Percentiles rank a stretch among this genome's conserved stretches.
Evolutionary conservation across 139 green algal species (phyloP).

Genomic region (Chlamydomonas sphaeroides): DNA sequence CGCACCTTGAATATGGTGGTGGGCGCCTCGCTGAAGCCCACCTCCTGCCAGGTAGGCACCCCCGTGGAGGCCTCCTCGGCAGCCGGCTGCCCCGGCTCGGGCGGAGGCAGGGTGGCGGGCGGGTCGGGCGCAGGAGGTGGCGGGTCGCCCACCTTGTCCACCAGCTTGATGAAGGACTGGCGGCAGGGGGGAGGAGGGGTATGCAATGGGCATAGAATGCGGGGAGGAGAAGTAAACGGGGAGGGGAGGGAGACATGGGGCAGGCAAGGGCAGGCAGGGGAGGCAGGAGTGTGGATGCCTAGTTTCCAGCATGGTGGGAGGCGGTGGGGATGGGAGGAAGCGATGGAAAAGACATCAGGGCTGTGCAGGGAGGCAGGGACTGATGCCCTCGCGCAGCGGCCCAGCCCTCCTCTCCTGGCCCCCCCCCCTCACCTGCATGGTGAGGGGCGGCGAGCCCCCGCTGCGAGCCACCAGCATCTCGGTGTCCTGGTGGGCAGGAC

Average conservation of each 20-base stretch:
- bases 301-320: too few relatives aligned
- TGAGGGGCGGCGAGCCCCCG: conserved; percentile 69
- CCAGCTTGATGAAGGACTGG: conserved; percentile 77
- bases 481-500: conserved; percentile 58
- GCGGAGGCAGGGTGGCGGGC: conserved; percentile 56
- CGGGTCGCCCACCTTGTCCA: conserved; percentile 66
- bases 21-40: conserved; percentile 63
- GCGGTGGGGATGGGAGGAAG: too few relatives aligned
- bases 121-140: conserved; percentile 55
- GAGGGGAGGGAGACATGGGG: too few relatives aligned
- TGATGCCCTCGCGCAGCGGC: too few relatives aligned
- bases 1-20: conserved; percentile 73
- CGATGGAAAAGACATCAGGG: too few relatives aligned
- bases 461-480: conserved; percentile 64
- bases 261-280: too few relatives aligned
- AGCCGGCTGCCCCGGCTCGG: background rate
- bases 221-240: too few relatives aligned
- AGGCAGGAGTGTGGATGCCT: too few relatives aligned
- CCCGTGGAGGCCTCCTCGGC: conserved; percentile 16
- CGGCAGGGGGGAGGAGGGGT: conserved; percentile 27
- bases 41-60: conserved; percentile 74
- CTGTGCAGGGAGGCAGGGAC: too few relatives aligned
- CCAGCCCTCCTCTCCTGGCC: background rate
- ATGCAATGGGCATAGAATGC: too few relatives aligned
- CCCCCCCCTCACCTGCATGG: conserved; percentile 48